Evolutionary conservation across 192 early-diverging fungal species (phyloP), one percentile per base, ranked within the genome.

Genomic region (Entomortierella parvispora): DNA sequence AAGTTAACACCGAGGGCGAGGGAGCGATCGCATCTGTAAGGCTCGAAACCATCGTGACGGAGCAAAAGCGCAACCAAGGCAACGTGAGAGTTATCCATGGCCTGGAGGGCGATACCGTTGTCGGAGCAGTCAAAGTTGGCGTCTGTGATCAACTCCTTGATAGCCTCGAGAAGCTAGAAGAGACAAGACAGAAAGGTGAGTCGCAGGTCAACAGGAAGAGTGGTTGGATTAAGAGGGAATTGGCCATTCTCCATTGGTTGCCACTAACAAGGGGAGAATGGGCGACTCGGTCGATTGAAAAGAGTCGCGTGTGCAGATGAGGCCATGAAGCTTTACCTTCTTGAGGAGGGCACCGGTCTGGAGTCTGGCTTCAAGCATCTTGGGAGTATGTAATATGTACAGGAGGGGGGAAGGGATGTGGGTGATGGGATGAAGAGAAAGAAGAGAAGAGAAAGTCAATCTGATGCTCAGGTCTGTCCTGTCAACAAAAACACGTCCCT

Each of bases 11-110:
- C 97, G 55, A 99, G 86, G 58, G 92, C 89, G 57, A 95, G 83
- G 79, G 90, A 90, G 71, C 95, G 87, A 83, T 98, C 97, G 82
- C 96, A 97, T 65, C 92, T 88, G 84, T 93, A 94, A 51, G 92
- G 91, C 70, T 92, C 90, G 71, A 95, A 95, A 11, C 93, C 95
- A 44, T 91, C 87, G 18, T 90, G 79, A 57, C 92, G 87, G 51
- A 97, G 86, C 59, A 95, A 82, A 49, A 98, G 87, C 33, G 94
- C 85, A 17, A 96, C 95, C 22, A 99, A 87, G 15, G 96, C 94
- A n/a, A 99, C 93, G 81, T 99, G 97, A 28, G 97, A 93, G 87
- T 93, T 96, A 84, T 99, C 96, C 97, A 99, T 99, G 60, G 97
- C 95, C 86, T 99, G 97, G 8, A 99, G 88, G 28, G 91, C 87